Evolutionary conservation across 1,284 basidiomycete genomes (phyloP), one percentile per base, ranked within the genome.

Genomic region (Ustilago xerochloae): DNA sequence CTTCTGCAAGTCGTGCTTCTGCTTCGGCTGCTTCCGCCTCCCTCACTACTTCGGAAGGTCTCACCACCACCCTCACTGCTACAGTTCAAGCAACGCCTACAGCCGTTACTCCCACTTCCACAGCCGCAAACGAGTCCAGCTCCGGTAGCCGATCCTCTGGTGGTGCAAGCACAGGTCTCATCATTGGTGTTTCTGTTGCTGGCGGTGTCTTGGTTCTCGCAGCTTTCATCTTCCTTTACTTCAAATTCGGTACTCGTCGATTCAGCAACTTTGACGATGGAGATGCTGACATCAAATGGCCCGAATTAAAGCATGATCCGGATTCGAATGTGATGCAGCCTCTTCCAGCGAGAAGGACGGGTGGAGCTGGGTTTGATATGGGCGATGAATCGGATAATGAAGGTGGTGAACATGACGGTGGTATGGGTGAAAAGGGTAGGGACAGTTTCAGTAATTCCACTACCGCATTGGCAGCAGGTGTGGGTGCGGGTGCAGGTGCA

Each of bases 311-410:
- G 46, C 59, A 71, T 10, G 82, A 84, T 43, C 71, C 75, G 3
- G 77, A 80, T 59, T 56, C 62, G 2, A 74, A 78, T 20, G 75
- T 77, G 4, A 75, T 78, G 58, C 79, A 81, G 52, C 81, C 81
- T 1, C 56, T 83, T n/a, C 78, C 82, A 6, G 81, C 82, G 22
- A 59, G 80, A 8, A 57, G 77, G 13, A 82, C 81, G 4, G 81
- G 81, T 18, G 79, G 79, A 38, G 81, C 82, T 6, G 81, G 82
- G 2, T 84, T 83, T 50, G 81, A 80, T 29, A 83, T 83, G 82
- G 81, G 81, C 54, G 73, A 78, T 30, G 81, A 84, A 16, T 72
- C 68, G 18, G 77, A 79, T 55, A 52, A 68, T 33, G 80, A 75
- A 22, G 65, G 63, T 33, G 32, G 24, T 16, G 75, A 68, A 1